Base-by-base conservation (phyloP, 129 eudicot species). In the Kitagawia praeruptora region DNA sequence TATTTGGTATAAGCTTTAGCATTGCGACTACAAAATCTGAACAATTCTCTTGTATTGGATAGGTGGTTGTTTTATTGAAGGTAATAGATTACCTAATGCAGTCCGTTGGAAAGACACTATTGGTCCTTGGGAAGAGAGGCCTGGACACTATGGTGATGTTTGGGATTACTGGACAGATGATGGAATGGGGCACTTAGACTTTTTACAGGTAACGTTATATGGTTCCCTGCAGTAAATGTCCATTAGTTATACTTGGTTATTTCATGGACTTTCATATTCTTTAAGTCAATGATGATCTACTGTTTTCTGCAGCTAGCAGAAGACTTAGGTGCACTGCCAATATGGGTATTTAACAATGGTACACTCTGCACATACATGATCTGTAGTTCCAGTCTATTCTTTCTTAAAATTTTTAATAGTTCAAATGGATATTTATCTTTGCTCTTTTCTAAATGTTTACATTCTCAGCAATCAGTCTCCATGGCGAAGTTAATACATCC, bases 141-240 rank as follows among this genome's bases (percentile, higher is more conserved):
- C 99, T 0, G 99, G 99, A 16, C 99, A 96, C 83, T 84, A 90
- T 75, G 92, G 90, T 64, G 99, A 96, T 80, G 91, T 90, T 76
- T 96, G 99, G 99, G 66, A 81, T 44, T 96, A 96, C 84, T 96
- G 99, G 99, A 96, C 93, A 10, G 99, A 96, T 81, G 99, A 96
- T 84, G 99, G 98, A 58, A 84, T 96, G 77, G 99, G 99, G 19
- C 89, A 90, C 87, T 89, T 87, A 38, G 99, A 96, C 80, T 92
- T 87, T 83, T 92, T 96, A 74, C 97, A 89, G 90, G 99, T 92
- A 72, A 75, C 75, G 7, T 67, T 28, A 64, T 70, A 46, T 71
- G 38, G 67, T 64, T 56, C 25, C 16, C 37, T 70, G 47, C 47
- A 44, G 38, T 23, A 47, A 73, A n/a, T 73, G 19, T 73, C 53